Evolutionary conservation across 768 basidiomycete species (phyloP).

Genomic region (Leccinum broughii): DNA sequence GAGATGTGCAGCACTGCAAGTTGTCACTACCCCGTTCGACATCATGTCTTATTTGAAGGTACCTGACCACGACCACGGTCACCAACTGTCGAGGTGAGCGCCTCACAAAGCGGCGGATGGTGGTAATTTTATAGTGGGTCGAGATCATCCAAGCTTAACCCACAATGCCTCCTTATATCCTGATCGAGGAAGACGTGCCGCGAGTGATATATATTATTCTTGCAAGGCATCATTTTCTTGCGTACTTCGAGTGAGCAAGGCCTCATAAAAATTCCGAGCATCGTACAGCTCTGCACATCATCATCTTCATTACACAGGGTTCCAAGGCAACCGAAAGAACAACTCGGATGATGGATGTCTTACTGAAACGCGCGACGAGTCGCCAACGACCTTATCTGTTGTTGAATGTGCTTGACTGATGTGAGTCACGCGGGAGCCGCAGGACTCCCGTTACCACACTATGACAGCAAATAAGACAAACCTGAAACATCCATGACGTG

Average conservation of each 20-base stretch:
- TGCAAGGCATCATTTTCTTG: no score
- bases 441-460: neutral
- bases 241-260: constrained; percentile 45
- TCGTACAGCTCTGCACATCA: constrained; percentile 44
- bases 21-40: neutral
- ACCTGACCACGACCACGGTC: neutral
- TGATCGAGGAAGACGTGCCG: no score
- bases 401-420: constrained; percentile 71
- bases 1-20: neutral
- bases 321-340: no score
- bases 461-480: constrained; percentile 33
- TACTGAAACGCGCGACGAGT: constrained; percentile 67
- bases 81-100: neutral
- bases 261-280: constrained; percentile 55
- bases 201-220: no score
- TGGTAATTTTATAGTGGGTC: no score
- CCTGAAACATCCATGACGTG: constrained; percentile 82
- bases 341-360: constrained; percentile 13
- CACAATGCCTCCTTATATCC: no score
- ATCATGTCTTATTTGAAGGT: neutral
- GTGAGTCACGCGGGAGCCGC: neutral
- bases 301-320: no score
- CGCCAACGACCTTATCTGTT: constrained; percentile 63
- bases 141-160: no score
- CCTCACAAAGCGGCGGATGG: neutral